Conservation (phyloP, 2,329 filamentous ascomycete species). For the Neofusicoccum cordaticola region DNA sequence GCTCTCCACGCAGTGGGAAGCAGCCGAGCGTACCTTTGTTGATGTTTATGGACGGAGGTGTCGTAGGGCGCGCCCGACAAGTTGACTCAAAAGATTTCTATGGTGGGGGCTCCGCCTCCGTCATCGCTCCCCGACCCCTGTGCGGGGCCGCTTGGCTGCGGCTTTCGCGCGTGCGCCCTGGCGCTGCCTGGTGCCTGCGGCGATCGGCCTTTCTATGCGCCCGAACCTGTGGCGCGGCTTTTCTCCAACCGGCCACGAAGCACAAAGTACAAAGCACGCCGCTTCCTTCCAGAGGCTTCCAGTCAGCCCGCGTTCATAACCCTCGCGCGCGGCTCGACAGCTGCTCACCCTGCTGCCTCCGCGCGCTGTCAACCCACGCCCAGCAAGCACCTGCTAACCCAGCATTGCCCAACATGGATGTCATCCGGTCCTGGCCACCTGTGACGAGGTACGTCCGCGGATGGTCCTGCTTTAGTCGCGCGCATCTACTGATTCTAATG, state of each 20-base stretch:
- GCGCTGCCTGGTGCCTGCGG: background rate
- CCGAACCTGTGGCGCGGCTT: slow-evolving; percentile 7
- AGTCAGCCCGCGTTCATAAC: slow-evolving; percentile 13
- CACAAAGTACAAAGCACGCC: background rate
- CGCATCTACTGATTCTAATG: background rate
- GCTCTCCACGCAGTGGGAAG: background rate
- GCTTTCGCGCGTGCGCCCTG: background rate
- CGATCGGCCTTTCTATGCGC: slow-evolving; percentile 7
- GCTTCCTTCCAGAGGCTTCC: slow-evolving; percentile 10
- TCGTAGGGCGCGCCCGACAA: slow-evolving; percentile 5
- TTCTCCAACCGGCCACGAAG: slow-evolving; percentile 6
- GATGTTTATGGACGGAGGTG: background rate
- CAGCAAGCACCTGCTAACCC: slow-evolving; percentile 2
- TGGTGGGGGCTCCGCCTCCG: slow-evolving; percentile 12
- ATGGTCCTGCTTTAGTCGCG: background rate
- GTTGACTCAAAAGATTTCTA: slow-evolving; percentile 16
- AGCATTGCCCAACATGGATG: slow-evolving; percentile 49
- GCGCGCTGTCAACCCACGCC: background rate
- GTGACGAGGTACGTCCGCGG: slow-evolving; percentile 57
- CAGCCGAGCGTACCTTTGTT: background rate
- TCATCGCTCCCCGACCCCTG: slow-evolving; percentile 8
- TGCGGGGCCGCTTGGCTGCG: slow-evolving; percentile 9
- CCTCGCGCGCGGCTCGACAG: slow-evolving; percentile 11
- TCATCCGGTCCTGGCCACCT: slow-evolving; percentile 64
- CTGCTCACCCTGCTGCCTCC: background rate